phyloP scores from a whole-genome alignment of 208 protist genomes.

The Tritrichomonas musculus region DNA sequence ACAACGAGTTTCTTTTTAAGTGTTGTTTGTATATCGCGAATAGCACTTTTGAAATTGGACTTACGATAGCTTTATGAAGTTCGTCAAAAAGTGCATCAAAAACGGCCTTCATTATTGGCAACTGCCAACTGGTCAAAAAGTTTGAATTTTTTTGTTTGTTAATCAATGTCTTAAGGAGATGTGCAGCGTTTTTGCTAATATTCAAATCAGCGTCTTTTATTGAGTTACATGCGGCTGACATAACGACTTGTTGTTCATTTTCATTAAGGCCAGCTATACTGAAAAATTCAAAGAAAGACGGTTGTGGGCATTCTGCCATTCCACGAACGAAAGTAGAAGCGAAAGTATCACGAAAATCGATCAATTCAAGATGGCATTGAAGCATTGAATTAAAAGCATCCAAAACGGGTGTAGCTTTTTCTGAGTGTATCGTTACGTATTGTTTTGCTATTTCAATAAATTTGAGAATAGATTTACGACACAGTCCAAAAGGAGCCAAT shows the following conservation, averaged over 20 bases:
- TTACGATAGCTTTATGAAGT: not conserved
- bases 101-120: not conserved
- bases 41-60: not conserved
- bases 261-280: not conserved
- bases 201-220: not conserved
- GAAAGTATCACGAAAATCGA: not conserved
- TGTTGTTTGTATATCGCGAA: not conserved
- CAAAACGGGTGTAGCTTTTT: not conserved
- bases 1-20: not conserved
- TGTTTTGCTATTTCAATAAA: not conserved
- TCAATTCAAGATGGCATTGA: not conserved
- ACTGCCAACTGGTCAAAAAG: not conserved
- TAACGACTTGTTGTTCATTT: not conserved
- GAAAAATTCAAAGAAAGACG: not conserved
- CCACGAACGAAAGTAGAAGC: not conserved
- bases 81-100: not conserved
- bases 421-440: not conserved
- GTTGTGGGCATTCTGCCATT: not conserved
- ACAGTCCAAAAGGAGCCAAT: not conserved
- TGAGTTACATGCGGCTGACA: not conserved
- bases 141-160: not conserved
- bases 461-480: not conserved
- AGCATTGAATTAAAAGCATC: not conserved
- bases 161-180: not conserved
- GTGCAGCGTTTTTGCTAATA: not conserved